A percentile compares a stretch with the other conserved stretches of the same genome.
Evolutionary conservation across 1,284 basidiomycete genomes (phyloP).

Genomic region (Trametes versicolor): DNA sequence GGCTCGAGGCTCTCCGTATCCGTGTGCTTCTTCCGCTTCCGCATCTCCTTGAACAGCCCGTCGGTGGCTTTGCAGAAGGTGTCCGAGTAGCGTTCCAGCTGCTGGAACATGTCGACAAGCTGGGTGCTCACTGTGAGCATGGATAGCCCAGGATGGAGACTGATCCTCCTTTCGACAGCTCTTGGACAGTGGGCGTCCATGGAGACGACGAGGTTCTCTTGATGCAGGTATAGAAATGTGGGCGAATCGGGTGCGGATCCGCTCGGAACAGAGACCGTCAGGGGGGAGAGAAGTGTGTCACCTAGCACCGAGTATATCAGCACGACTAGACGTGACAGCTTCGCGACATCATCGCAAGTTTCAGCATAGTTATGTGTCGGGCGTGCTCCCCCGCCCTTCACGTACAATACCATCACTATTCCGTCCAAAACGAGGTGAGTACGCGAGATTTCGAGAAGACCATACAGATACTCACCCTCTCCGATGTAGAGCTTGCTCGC

Average conservation of each 20-base stretch:
- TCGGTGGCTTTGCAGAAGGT: neutral
- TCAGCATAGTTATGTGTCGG: slow-evolving; percentile 14
- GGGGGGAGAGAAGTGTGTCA: slow-evolving; percentile 6
- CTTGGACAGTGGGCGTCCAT: slow-evolving; percentile 11
- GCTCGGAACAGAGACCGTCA: neutral
- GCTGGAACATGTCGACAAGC: neutral
- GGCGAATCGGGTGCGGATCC: neutral
- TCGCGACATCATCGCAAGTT: slow-evolving; percentile 7
- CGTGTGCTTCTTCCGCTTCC: slow-evolving; percentile 4
- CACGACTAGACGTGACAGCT: slow-evolving; percentile 9
- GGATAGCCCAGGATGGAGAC: neutral
- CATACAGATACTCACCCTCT: slow-evolving; percentile 1
- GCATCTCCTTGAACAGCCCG: neutral
- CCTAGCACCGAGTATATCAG: neutral
- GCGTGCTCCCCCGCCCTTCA: slow-evolving; percentile 8
- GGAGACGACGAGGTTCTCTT: slow-evolving; percentile 6
- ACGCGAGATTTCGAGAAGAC: neutral
- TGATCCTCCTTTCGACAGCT: neutral
- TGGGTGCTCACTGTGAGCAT: slow-evolving; percentile 1
- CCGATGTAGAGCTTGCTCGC: slow-evolving; percentile 4
- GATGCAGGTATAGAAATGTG: slow-evolving; percentile 13
- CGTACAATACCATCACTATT: slow-evolving; percentile 3
- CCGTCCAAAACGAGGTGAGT: neutral
- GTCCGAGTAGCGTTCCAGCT: neutral
- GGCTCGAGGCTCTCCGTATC: neutral